Evolutionary conservation across 2,329 filamentous ascomycete genomes (phyloP).

Genomic region (Clonostachys byssicola): DNA sequence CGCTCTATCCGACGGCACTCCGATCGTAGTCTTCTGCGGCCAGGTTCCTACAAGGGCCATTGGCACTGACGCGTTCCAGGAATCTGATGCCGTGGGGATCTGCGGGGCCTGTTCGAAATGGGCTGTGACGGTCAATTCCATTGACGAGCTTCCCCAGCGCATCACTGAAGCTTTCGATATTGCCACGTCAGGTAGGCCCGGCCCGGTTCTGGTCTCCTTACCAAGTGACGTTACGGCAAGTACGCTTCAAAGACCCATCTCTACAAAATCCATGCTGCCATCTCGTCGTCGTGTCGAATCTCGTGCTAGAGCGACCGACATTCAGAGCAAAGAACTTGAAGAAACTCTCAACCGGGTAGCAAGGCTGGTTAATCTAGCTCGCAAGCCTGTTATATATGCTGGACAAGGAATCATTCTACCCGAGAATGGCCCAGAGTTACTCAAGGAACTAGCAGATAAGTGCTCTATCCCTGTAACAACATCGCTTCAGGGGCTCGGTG

Average conservation of each 20-base stretch:
- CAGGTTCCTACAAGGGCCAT: conserved; percentile 90
- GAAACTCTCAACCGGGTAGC: neutral
- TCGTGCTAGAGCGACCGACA: conserved; percentile 39
- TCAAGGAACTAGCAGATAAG: conserved; percentile 79
- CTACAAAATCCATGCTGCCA: conserved; percentile 68
- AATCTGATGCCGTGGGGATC: conserved; percentile 91
- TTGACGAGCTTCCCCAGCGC: conserved; percentile 85
- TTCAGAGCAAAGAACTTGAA: neutral
- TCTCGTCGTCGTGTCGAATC: conserved; percentile 82
- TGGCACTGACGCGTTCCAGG: conserved; percentile 95
- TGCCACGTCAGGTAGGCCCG: conserved; percentile 87
- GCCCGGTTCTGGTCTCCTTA: conserved; percentile 90
- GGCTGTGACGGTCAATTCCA: conserved; percentile 98
- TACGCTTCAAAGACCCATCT: conserved; percentile 79
- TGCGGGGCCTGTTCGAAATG: conserved; percentile 95
- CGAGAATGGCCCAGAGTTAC: conserved; percentile 68
- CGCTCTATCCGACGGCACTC: conserved; percentile 90
- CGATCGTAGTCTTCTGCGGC: conserved; percentile 91
- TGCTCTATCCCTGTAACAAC: conserved; percentile 84
- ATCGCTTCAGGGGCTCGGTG: conserved; percentile 82
- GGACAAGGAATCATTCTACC: conserved; percentile 76
- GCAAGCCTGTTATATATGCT: conserved; percentile 65
- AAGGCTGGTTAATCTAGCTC: neutral
- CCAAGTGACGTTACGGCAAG: conserved; percentile 94
- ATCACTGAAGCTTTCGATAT: conserved; percentile 99